Conservation (phyloP, 2,329 filamentous ascomycete species). For the Apiospora rasikravindrae region DNA sequence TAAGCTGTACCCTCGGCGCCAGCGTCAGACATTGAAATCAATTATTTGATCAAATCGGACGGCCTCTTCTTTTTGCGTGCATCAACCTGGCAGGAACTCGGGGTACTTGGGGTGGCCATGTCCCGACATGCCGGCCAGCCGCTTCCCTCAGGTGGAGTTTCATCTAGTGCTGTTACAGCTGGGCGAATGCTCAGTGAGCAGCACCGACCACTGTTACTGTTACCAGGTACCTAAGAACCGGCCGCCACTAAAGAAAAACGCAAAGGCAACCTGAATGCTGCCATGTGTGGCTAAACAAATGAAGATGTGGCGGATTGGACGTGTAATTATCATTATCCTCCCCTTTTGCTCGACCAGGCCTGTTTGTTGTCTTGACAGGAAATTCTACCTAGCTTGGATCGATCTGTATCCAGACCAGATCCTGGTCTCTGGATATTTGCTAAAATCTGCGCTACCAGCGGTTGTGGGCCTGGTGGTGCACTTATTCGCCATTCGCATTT, state of each 20-base stretch:
- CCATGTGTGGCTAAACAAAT: not conserved
- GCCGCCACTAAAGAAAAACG: not conserved
- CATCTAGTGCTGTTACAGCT: not conserved
- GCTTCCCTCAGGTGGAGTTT: slow-evolving; percentile 2
- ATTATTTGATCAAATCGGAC: not conserved
- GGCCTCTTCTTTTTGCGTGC: not conserved
- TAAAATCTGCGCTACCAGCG: not conserved
- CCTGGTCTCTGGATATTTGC: not conserved
- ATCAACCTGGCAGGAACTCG: not conserved
- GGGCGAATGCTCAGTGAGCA: not conserved
- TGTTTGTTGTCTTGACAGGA: not conserved
- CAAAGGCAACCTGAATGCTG: not conserved
- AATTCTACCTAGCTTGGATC: not conserved
- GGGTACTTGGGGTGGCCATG: not conserved
- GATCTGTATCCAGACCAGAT: not conserved
- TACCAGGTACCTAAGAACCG: not conserved
- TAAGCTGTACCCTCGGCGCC: not conserved
- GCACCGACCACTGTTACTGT: not conserved
- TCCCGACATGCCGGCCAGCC: slow-evolving; percentile 9
- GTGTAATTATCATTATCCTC: not conserved
- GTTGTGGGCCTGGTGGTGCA: not conserved
- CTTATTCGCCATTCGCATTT: not conserved
- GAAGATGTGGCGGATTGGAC: not conserved
- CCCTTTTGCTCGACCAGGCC: not conserved
- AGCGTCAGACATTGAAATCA: not conserved